A percentile compares a stretch with the other conserved stretches of the same genome.
These are phyloP conservation scores for Neurospora crassa DNA, from an alignment of 2,329 filamentous ascomycete genomes.

Conservation along the genomic window DNA sequence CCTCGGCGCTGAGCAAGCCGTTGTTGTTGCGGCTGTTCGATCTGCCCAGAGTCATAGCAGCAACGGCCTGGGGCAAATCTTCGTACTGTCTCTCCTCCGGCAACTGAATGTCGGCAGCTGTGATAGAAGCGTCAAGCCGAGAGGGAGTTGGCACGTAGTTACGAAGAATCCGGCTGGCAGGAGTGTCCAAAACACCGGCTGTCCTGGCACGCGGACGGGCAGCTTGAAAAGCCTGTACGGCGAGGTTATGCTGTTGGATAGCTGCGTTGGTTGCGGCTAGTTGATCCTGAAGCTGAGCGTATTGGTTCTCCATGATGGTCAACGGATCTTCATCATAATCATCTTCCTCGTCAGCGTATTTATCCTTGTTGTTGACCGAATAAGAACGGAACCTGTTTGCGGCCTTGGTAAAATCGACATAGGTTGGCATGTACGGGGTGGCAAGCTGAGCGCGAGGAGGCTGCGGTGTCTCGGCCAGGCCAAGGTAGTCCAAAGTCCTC, in stretches of 20 bases:
- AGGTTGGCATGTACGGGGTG: conserved; percentile 64
- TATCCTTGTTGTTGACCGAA: conserved; percentile 97
- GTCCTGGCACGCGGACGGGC: conserved; percentile 83
- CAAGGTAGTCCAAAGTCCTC: conserved; percentile 91
- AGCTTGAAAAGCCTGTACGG: conserved; percentile 86
- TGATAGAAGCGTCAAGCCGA: conserved; percentile 66
- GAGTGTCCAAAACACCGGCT: conserved; percentile 80
- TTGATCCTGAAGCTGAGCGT: conserved; percentile 52
- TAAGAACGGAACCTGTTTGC: conserved; percentile 90
- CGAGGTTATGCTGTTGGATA: conserved; percentile 86
- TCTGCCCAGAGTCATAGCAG: conserved; percentile 63
- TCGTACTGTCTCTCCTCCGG: conserved; percentile 71
- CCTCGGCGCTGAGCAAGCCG: conserved; percentile 61
- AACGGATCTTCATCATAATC: conserved; percentile 51
- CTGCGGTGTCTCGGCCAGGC: conserved; percentile 87
- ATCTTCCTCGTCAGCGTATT: conserved; percentile 81
- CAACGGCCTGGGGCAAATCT: conserved; percentile 71
- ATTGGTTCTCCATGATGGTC: conserved; percentile 44
- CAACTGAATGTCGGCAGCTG: conserved; percentile 63
- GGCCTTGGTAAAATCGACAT: conserved; percentile 67
- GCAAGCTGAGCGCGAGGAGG: conserved; percentile 64
- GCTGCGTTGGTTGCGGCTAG: conserved; percentile 55
- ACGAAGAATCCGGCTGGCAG: conserved; percentile 54
- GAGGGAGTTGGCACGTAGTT: conserved; percentile 66
- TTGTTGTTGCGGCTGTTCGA: conserved; percentile 59